Conservation (phyloP, 2,329 filamentous ascomycete species). For the Pseudogymnoascus sp. region DNA sequence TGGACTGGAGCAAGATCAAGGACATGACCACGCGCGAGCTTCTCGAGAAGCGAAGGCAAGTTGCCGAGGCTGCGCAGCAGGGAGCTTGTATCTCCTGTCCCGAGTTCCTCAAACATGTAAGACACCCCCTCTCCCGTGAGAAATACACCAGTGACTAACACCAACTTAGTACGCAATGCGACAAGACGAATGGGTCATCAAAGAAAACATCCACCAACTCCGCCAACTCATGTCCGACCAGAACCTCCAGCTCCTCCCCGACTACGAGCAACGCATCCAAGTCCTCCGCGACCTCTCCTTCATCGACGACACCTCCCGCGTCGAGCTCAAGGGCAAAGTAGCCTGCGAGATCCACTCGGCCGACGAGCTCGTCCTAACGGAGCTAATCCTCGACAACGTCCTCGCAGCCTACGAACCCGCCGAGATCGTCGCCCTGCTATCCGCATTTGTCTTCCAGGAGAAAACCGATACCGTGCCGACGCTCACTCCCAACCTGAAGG, state of each 20-base stretch:
- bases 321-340: constrained; percentile 95
- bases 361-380: constrained; percentile 90
- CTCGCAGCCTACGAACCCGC: constrained; percentile 91
- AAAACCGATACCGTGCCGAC: constrained; percentile 79
- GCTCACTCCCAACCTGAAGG: constrained; percentile 71
- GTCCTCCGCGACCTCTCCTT: constrained; percentile 89
- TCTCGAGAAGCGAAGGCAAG: constrained; percentile 59
- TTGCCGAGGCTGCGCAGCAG: constrained; percentile 53
- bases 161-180: constrained; percentile 73
- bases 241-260: constrained; percentile 87
- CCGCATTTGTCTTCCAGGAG: constrained; percentile 94
- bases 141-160: constrained; percentile 10
- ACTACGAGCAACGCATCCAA: constrained; percentile 90
- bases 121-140: constrained; percentile 24
- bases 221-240: constrained; percentile 89
- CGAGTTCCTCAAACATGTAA: constrained; percentile 77
- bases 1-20: constrained; percentile 73
- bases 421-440: constrained; percentile 90
- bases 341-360: constrained; percentile 97
- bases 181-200: constrained; percentile 92
- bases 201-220: constrained; percentile 82
- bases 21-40: constrained; percentile 75
- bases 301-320: constrained; percentile 76
- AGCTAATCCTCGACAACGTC: constrained; percentile 93
- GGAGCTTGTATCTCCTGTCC: constrained; percentile 62